Percentiles rank a stretch among this genome's conserved stretches.
Evolutionary conservation across 345 rosid species (phyloP).

Genomic region (thale cress (Arabidopsis thaliana)): DNA sequence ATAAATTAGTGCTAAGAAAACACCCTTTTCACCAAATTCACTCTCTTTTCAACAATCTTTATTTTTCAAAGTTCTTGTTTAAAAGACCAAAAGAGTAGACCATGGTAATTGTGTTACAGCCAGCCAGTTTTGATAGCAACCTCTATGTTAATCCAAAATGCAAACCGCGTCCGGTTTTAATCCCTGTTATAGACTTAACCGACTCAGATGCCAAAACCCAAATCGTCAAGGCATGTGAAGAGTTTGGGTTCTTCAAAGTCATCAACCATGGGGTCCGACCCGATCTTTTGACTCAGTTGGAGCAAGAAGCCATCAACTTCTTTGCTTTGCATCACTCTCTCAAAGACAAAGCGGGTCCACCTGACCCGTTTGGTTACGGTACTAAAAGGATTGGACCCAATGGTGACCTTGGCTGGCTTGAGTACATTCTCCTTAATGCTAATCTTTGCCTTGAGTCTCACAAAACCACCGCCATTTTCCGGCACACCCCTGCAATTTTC

Average conservation of each 20-base stretch:
- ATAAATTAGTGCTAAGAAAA: not conserved
- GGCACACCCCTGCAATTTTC: slow-evolving; percentile 49
- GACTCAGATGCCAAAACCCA: slow-evolving; percentile 61
- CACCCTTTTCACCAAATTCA: slow-evolving; percentile 10
- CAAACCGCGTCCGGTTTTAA: slow-evolving; percentile 38
- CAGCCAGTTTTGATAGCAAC: slow-evolving; percentile 49
- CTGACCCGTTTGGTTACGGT: slow-evolving; percentile 86
- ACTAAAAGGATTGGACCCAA: slow-evolving; percentile 66
- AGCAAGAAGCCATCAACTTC: slow-evolving; percentile 59
- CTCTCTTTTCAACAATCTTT: slow-evolving; percentile 7
- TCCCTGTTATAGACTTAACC: slow-evolving; percentile 63
- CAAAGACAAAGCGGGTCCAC: slow-evolving; percentile 70
- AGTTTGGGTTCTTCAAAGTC: slow-evolving; percentile 80
- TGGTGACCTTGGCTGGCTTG: slow-evolving; percentile 83
- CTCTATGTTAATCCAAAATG: slow-evolving; percentile 57
- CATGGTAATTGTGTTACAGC: slow-evolving; percentile 70
- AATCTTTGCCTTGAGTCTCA: slow-evolving; percentile 41
- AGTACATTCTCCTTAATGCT: slow-evolving; percentile 68
- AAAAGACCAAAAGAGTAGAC: not conserved
- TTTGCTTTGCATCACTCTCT: slow-evolving; percentile 61
- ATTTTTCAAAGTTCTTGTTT: not conserved
- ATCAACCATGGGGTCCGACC: slow-evolving; percentile 68
- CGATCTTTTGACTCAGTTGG: slow-evolving; percentile 56
- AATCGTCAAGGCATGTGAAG: slow-evolving; percentile 65
- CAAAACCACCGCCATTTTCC: slow-evolving; percentile 49